phyloP scores from a whole-genome alignment of 345 rosid species.

The Sonneratia alba region DNA sequence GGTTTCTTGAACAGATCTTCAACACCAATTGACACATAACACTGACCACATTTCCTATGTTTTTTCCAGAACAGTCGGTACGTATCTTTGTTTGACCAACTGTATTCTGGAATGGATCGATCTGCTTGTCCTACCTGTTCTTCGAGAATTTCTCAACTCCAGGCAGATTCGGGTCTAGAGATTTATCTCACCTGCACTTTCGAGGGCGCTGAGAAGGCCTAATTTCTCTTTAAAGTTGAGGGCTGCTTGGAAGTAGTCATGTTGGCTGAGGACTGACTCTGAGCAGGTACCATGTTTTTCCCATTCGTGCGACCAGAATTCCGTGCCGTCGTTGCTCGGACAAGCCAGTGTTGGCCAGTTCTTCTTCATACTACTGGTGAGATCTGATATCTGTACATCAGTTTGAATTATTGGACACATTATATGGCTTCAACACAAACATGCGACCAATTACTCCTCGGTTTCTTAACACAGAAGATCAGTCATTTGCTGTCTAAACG shows the following conservation, averaged over 20 bases:
- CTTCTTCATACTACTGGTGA: constrained; percentile 40
- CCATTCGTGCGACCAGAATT: constrained; percentile 93
- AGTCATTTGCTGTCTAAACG: no score
- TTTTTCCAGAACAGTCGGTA: background rate
- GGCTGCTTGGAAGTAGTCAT: constrained; percentile 51
- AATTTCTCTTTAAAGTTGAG: constrained; percentile 40
- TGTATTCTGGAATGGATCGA: no score
- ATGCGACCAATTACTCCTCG: no score
- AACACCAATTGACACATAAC: background rate
- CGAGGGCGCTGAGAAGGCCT: constrained; percentile 44
- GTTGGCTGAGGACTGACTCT: constrained; percentile 62
- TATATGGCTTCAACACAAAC: background rate
- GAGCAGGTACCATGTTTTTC: constrained; percentile 95
- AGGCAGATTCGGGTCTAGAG: no score
- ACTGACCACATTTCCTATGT: background rate
- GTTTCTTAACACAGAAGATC: no score
- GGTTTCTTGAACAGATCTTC: background rate
- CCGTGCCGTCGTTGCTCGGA: constrained; percentile 48
- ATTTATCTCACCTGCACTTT: constrained; percentile 38
- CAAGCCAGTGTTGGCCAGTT: constrained; percentile 85
- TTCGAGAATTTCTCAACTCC: no score
- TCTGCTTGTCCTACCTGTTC: no score
- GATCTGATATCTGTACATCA: constrained; percentile 28
- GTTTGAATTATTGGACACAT: background rate
- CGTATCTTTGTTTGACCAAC: background rate